Base-by-base conservation (phyloP, 2,329 filamentous ascomycete genomes). In the Diaporthe sp. region DNA sequence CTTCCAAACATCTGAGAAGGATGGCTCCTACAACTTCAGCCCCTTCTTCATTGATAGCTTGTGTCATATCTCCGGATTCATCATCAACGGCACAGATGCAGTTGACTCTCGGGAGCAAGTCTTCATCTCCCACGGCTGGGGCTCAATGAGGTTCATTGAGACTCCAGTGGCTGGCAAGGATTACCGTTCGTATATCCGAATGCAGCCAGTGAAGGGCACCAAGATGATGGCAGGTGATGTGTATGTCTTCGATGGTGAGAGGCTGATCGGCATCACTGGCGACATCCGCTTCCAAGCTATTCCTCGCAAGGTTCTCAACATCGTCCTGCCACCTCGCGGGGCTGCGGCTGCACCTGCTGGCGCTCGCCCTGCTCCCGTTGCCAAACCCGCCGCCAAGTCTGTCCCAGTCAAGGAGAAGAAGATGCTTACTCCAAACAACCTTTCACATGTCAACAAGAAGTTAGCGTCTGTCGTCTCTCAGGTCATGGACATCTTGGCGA, bases 231-330 rank as follows among this genome's bases (percentile, higher is more conserved):
- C 86, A 42, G 89, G 89, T 58, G 88, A 91, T 77, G 88, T 87
- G 13, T 90, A 89, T 76, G 82, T 91, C 77, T 89, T 91, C 74
- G 87, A 90, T 37, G 86, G 87, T 53, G 87, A 89, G 47, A 84
- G 81, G 71, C 84, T 90, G 51, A 86, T 90, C 57, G 88, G 86
- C 57, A 80, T 89, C 12, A 81, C 83, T 47, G 85, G 87, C 71
- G 91, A 92, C 68, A 87, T 94, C 79, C 92, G 91, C 83, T 94
- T 94, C 86, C 90, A 91, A 81, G 87, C 90, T 78, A 92, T 93
- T 72, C 92, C 92, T 49, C 91, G 92, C 79, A 89, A 90, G 79
- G 87, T 92, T 34, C 86, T 94, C 76, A 92, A 93, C 85, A 88
- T 91, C 79, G 89, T 94, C 82, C 85, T 94, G 77, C 92, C 92